phyloP scores from a whole-genome alignment of 2,329 filamentous ascomycete species.

The Trichophaea hybrida region DNA sequence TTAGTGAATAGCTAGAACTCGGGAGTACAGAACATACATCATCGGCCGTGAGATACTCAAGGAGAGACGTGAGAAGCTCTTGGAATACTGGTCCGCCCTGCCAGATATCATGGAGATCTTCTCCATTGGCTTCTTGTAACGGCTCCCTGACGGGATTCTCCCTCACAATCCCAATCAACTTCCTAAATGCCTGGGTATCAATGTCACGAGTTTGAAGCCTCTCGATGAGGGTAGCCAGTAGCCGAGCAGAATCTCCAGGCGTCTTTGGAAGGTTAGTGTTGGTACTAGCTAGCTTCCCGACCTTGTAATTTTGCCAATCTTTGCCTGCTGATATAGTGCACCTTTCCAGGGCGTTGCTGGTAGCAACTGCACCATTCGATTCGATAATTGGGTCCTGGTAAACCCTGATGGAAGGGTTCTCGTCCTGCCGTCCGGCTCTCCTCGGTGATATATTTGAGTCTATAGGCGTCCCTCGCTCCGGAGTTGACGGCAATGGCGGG shows the following conservation, averaged over 20 bases:
- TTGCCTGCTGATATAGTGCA: not conserved
- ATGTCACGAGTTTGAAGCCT: conserved; percentile 27
- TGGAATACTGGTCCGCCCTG: conserved; percentile 26
- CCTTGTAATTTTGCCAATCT: conserved; percentile 21
- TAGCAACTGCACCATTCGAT: conserved; percentile 21
- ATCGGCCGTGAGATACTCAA: conserved; percentile 26
- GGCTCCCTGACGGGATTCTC: conserved; percentile 26
- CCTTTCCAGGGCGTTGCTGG: conserved; percentile 10
- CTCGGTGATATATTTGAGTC: conserved; percentile 9
- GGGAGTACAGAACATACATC: not conserved
- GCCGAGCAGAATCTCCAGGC: conserved; percentile 19
- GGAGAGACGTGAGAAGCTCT: conserved; percentile 24
- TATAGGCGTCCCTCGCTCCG: conserved; percentile 13
- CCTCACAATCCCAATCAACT: conserved; percentile 25
- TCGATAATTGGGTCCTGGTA: conserved; percentile 30
- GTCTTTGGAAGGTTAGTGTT: conserved; percentile 23
- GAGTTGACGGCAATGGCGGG: conserved; percentile 17
- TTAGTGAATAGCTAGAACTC: not conserved
- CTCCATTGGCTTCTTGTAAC: conserved; percentile 26
- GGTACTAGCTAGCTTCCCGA: conserved; percentile 20
- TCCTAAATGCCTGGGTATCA: conserved; percentile 27
- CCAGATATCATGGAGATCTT: conserved; percentile 26
- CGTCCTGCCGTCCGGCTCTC: conserved; percentile 13
- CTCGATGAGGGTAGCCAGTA: conserved; percentile 20
- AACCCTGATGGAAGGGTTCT: conserved; percentile 23